Base-by-base conservation (phyloP, 2,329 filamentous ascomycete species). In the Nemania sp. region DNA sequence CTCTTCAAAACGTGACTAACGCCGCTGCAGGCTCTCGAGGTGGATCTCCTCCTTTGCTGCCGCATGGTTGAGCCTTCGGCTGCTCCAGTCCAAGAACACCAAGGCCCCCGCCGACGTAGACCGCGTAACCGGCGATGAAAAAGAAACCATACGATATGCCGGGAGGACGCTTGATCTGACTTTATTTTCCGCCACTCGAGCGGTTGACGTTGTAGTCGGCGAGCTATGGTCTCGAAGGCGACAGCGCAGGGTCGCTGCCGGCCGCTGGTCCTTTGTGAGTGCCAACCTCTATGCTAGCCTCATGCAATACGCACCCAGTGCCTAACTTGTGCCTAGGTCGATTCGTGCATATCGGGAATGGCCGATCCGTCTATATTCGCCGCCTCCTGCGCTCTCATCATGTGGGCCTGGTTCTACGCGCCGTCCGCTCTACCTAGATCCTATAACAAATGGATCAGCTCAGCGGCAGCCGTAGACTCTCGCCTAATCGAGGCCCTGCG, bases 341-440 rank as follows among this genome's bases (percentile, higher is more conserved):
- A 85, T 62, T 70, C 74, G 11, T 57, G 74, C 21, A 65, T 80
- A 62, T 77, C 78, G 21, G 73, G 65, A 10, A 72, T 85, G 39
- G 78, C 85, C n/a, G 89, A 94, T 70, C 84, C 90, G 3, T 76
- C 83, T 5, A 77, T 93, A 17, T 96, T 96, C 73, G 86, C 89
- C 46, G 74, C 82, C 35, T 92, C 90, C 18, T 87, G 85, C 40
- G 89, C 87, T 20, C 77, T 91, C 39, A 88, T 96, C 67, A 96
- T 96, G 92, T 94, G 90, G 89, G 84, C 90, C 17, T 96, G 90
- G 90, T 88, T 96, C 73, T 96, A 94, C 77, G 74, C 80, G 10
- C 90, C 91, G 0, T 80, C 85, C 37, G 82, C 85, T 18, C 81
- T 96, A 1, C 92, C 92, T 2, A 81, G 78, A 29, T 82, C 87